Evolutionary conservation across 306 rosid genomes (phyloP).

Genomic region (Herpetospermum pedunculosum): DNA sequence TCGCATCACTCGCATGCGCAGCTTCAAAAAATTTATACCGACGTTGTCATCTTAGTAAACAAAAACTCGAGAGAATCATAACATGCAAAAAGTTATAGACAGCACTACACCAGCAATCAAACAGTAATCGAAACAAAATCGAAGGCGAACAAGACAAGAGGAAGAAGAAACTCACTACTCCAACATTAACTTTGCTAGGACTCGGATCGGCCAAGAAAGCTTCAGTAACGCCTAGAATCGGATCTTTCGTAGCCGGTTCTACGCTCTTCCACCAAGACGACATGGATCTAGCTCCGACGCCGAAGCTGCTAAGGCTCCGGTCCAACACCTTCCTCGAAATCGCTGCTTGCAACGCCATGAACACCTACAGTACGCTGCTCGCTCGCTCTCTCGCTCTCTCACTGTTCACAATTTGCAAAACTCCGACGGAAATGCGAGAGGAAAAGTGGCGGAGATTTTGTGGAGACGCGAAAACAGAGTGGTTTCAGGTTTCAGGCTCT

Average conservation of each 20-base stretch:
- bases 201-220: conserved; percentile 88
- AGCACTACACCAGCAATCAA: neutral
- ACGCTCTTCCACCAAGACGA: conserved; percentile 74
- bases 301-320: conserved; percentile 22
- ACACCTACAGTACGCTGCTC: neutral
- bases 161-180: conserved; percentile 57
- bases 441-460: neutral
- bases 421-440: neutral
- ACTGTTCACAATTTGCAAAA: neutral
- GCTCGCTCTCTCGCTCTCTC: conserved; percentile 1
- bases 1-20: neutral
- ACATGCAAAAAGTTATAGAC: neutral
- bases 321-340: conserved; percentile 11
- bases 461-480: neutral
- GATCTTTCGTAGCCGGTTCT: conserved; percentile 86
- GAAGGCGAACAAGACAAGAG: neutral
- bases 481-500: neutral
- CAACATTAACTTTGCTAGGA: conserved; percentile 81
- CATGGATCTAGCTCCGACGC: conserved; percentile 42
- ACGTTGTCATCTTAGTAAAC: neutral
- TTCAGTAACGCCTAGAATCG: conserved; percentile 97
- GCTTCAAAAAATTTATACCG: neutral
- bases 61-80: neutral
- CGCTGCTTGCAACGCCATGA: conserved; percentile 44
- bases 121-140: neutral